Conservation (phyloP, 257 asterid species). For the Orobanche coerulescens region DNA sequence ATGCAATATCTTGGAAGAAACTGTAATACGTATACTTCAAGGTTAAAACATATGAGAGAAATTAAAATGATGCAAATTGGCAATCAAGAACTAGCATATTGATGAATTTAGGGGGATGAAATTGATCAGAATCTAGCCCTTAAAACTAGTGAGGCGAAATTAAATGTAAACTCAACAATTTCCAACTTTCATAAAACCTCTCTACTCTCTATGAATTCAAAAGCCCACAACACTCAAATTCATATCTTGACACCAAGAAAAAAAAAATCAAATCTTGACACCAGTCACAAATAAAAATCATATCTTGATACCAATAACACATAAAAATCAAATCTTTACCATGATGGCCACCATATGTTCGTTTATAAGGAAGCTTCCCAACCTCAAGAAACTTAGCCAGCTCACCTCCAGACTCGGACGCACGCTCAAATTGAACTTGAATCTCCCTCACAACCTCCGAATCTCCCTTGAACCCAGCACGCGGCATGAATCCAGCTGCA, state of each 20-base stretch:
- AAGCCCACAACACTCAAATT: neutral
- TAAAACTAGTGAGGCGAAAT: no score
- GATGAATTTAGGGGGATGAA: neutral
- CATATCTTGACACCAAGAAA: no score
- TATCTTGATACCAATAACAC: constrained; percentile 9
- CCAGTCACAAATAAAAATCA: neutral
- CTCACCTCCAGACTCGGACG: constrained; percentile 68
- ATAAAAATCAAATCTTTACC: constrained; percentile 45
- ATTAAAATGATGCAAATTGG: constrained; percentile 1
- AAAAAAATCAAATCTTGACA: neutral
- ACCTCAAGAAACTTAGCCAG: constrained; percentile 76
- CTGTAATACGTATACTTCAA: constrained; percentile 32
- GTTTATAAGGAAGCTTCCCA: constrained; percentile 75
- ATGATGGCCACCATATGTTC: constrained; percentile 62
- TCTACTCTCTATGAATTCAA: neutral
- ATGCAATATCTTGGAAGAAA: constrained; percentile 74
- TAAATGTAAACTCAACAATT: no score
- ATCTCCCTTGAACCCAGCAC: constrained; percentile 59
- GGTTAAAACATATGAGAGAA: constrained; percentile 16
- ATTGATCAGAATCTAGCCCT: neutral
- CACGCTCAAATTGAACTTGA: constrained; percentile 66
- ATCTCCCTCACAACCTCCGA: constrained; percentile 77
- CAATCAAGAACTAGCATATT: constrained; percentile 9
- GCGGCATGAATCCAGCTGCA: constrained; percentile 46
- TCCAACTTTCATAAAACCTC: no score